A percentile compares a stretch with the other conserved stretches of the same genome.
Conservation (phyloP, 352 stramenopile genomes). For the Elongisporangium anandrum region DNA sequence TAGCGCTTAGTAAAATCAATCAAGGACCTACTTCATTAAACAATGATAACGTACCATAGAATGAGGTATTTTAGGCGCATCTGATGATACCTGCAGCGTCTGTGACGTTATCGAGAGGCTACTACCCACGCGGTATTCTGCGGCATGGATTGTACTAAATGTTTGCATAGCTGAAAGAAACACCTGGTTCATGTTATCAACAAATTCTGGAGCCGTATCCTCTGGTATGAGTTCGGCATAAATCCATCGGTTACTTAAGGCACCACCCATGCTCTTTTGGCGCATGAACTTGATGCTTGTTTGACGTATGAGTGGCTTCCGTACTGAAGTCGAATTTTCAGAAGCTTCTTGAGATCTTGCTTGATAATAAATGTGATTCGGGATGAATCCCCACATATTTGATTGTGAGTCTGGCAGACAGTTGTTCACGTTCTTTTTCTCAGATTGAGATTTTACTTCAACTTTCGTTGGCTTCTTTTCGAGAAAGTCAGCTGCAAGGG, state of each 20-base stretch:
- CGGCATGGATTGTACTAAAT: neutral
- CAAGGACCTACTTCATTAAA: constrained; percentile 1
- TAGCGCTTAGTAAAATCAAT: constrained; percentile 1
- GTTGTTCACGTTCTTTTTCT: neutral
- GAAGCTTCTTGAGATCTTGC: neutral
- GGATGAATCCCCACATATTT: constrained; percentile 23
- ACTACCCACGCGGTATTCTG: neutral
- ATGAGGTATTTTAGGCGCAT: constrained; percentile 14
- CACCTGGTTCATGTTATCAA: neutral
- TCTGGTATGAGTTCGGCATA: constrained; percentile 39
- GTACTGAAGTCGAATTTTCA: neutral
- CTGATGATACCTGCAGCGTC: neutral
- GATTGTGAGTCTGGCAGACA: neutral
- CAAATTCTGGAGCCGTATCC: neutral
- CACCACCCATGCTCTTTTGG: constrained; percentile 10
- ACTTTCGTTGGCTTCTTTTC: neutral
- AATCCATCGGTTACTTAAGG: constrained; percentile 25
- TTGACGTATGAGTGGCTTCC: neutral
- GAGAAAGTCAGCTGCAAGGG: neutral
- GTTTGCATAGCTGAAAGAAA: neutral
- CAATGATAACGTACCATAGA: constrained; percentile 23
- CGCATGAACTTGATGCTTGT: constrained; percentile 10
- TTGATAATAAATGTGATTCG: constrained; percentile 21
- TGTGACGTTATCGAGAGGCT: neutral
- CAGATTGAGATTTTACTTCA: neutral